Percentiles rank a stretch among this genome's conserved stretches.
These are phyloP conservation scores for Aspergillus melleus DNA, from an alignment of 2,329 filamentous ascomycete species.

Conservation along the genomic window DNA sequence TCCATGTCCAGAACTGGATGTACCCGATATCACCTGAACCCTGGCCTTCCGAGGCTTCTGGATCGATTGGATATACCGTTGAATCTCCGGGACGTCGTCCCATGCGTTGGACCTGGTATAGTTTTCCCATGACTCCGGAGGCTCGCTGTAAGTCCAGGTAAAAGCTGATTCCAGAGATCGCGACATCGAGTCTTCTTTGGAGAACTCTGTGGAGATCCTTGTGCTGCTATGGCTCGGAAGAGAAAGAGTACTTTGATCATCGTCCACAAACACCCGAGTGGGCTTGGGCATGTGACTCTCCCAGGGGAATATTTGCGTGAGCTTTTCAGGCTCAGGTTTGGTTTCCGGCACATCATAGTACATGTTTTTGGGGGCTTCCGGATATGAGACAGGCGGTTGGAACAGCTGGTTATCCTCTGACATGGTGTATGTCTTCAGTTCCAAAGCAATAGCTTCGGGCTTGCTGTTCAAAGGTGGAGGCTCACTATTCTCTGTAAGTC, in stretches of 20 bases:
- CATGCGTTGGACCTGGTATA: slow-evolving; percentile 84
- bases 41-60: slow-evolving; percentile 61
- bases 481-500: slow-evolving; percentile 51
- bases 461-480: slow-evolving; percentile 64
- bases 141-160: slow-evolving; percentile 16
- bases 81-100: slow-evolving; percentile 88
- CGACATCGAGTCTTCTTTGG: slow-evolving; percentile 15
- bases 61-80: slow-evolving; percentile 78
- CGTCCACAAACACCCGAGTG: slow-evolving; percentile 49
- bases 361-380: slow-evolving; percentile 83
- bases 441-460: slow-evolving; percentile 85
- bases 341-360: slow-evolving; percentile 74
- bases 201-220: slow-evolving; percentile 5
- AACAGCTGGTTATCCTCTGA: slow-evolving; percentile 74
- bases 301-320: slow-evolving; percentile 85
- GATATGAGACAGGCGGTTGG: slow-evolving; percentile 72
- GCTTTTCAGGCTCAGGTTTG: slow-evolving; percentile 59
- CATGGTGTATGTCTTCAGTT: slow-evolving; percentile 77
- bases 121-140: slow-evolving; percentile 65
- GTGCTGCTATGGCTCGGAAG: slow-evolving; percentile 4
- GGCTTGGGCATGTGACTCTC: slow-evolving; percentile 66
- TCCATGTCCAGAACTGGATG: slow-evolving; percentile 5
- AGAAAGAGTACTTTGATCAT: slow-evolving; percentile 21
- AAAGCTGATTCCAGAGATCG: slow-evolving; percentile 13
- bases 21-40: slow-evolving; percentile 39